Base-by-base conservation (phyloP, 352 stramenopile species). In the Albugo laibachii region DNA sequence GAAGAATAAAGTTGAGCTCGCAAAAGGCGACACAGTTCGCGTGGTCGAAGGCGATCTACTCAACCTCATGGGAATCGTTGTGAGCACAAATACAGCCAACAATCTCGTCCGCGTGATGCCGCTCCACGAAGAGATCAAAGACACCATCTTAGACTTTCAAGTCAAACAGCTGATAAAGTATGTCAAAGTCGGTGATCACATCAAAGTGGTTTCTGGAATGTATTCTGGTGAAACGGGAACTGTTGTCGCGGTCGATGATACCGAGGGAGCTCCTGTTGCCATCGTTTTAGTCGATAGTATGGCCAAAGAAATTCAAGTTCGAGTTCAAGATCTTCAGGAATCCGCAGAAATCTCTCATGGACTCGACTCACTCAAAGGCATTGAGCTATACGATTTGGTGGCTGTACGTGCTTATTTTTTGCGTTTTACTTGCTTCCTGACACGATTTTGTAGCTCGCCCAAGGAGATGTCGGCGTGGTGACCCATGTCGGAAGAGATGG, bases 141-240 rank as follows among this genome's bases (percentile, higher is more conserved):
- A 92, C 47, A 92, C 79, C 19, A 89, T 91, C 39, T 55, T 92
- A 35, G 79, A 92, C 49, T 92, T 92, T 55, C 75, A 88, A 57
- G 54, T 91, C 38, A 87, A 84, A 50, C 79, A 92, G 50, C 50
- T 92, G 44, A 87, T 92, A 69, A 92, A 92, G 53, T 88, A 86
- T 47, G 79, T 92, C 50, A 92, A 92, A 49, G 76, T 92, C n/a
- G 81, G 81, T 37, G 81, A 92, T 52, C 80, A 93, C 50, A 91
- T 94, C 55, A 94, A 94, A 61, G 81, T 94, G 16, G 69, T 94
- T 2, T 92, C 77, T 21, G 81, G 81, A 4, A 72, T 78, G 36
- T 93, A 93, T 59, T 91, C 78, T 5, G 81, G 81, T 16, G 81
- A 93, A 55, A 94, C 81, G 1, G 81, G 81, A 44, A 93, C 78